Conservation (phyloP, 345 rosid genomes). For the Erucastrum elatum region DNA sequence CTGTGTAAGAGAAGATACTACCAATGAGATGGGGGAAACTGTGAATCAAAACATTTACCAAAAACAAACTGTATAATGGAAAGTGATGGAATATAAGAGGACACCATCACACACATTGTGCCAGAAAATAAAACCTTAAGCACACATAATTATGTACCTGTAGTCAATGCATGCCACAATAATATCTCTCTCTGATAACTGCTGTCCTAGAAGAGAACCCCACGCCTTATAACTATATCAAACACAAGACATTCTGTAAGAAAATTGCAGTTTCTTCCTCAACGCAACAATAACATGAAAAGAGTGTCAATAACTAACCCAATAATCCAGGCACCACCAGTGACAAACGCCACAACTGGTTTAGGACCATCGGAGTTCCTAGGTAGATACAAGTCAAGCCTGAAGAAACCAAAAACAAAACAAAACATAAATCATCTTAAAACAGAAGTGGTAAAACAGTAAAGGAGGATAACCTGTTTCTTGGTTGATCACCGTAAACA, state of each 20-base stretch:
- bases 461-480: conserved; percentile 65
- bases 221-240: conserved; percentile 91
- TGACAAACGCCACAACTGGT: conserved; percentile 91
- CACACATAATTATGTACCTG: conserved; percentile 49
- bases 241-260: conserved; percentile 28
- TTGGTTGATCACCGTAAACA: conserved; percentile 86
- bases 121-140: background rate
- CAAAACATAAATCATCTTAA: background rate
- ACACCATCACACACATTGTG: background rate
- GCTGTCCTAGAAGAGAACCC: conserved; percentile 97
- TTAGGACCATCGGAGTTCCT: conserved; percentile 63
- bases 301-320: conserved; percentile 57
- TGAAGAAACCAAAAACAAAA: conserved; percentile 32
- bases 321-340: conserved; percentile 99
- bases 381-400: conserved; percentile 94
- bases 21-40: conserved; percentile 6
- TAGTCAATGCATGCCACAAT: conserved; percentile 97
- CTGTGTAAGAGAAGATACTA: conserved; percentile 37
- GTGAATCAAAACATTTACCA: background rate
- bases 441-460: background rate
- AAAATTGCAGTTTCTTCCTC: background rate
- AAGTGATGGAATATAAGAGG: background rate
- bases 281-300: background rate
- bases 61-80: background rate
- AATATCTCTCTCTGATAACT: conserved; percentile 84